A percentile compares a stretch with the other conserved stretches of the same genome.
phyloP scores from a whole-genome alignment of 768 basidiomycete genomes.

The Podaxis sp. region DNA sequence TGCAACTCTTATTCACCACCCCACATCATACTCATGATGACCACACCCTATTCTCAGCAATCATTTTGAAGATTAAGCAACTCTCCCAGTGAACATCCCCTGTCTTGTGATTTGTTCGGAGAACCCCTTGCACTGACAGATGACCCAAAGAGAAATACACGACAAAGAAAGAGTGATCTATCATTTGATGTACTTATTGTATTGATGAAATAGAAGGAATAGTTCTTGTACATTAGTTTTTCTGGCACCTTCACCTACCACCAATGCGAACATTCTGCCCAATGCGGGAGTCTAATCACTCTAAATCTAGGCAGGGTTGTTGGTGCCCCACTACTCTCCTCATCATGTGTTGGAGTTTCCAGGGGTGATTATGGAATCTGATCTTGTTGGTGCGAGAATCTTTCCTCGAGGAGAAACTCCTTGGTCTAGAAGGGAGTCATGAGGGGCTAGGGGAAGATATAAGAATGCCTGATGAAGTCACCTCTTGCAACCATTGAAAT shows the following conservation, averaged over 20 bases:
- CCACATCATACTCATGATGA: constrained; percentile 16
- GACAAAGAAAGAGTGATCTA: background rate
- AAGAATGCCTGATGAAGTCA: background rate
- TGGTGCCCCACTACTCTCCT: background rate
- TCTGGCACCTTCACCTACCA: background rate
- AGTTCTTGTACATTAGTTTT: background rate
- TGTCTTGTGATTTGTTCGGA: background rate
- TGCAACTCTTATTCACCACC: constrained; percentile 17
- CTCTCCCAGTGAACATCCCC: constrained; percentile 33
- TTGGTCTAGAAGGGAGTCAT: background rate
- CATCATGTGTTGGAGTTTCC: background rate
- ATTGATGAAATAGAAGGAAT: background rate
- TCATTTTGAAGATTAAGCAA: constrained; percentile 48
- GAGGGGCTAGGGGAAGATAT: background rate
- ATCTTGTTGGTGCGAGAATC: constrained; percentile 7
- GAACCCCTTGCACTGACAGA: background rate
- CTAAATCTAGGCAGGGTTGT: background rate
- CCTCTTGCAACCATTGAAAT: background rate
- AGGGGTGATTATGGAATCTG: background rate
- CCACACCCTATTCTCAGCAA: constrained; percentile 36
- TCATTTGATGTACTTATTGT: background rate
- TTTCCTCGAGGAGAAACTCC: constrained; percentile 9
- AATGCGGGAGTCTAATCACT: background rate
- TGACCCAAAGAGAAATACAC: background rate
- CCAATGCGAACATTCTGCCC: constrained; percentile 5